These are phyloP conservation scores for Buxus sempervirens DNA, from an alignment of 164 flowering plant species.

Conservation along the genomic window DNA sequence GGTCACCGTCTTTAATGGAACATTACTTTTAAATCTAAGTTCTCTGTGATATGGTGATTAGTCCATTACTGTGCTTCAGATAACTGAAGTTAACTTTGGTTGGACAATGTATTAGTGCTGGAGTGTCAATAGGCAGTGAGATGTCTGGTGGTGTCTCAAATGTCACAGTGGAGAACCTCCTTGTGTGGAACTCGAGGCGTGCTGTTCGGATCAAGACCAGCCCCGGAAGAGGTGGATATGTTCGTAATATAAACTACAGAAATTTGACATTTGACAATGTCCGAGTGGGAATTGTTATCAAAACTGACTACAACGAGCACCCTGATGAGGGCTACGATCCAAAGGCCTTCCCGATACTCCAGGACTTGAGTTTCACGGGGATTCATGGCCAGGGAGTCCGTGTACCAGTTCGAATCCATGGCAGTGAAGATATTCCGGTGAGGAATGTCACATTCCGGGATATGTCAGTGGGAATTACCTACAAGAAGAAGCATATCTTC, in stretches of 20 bases:
- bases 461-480: conserved; percentile 80
- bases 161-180: conserved; percentile 75
- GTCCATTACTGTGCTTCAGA: neutral
- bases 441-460: conserved; percentile 73
- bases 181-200: conserved; percentile 78
- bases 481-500: conserved; percentile 91
- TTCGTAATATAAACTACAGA: conserved; percentile 60
- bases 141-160: conserved; percentile 98
- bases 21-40: too few relatives aligned
- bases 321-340: conserved; percentile 74
- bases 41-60: neutral
- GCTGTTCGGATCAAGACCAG: conserved; percentile 89
- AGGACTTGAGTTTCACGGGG: conserved; percentile 59
- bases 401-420: conserved; percentile 90
- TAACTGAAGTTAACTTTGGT: conserved; percentile 15
- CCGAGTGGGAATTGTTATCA: conserved; percentile 84
- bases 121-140: conserved; percentile 94
- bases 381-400: conserved; percentile 90
- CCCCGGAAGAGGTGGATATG: conserved; percentile 88
- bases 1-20: too few relatives aligned
- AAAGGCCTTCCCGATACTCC: conserved; percentile 60
- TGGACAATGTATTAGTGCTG: conserved; percentile 64
- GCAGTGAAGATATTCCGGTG: conserved; percentile 78
- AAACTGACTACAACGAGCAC: conserved; percentile 94
- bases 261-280: conserved; percentile 75